Evolutionary conservation across 192 early-diverging fungal genomes (phyloP).

Genomic region (Entomortierella parvispora): DNA sequence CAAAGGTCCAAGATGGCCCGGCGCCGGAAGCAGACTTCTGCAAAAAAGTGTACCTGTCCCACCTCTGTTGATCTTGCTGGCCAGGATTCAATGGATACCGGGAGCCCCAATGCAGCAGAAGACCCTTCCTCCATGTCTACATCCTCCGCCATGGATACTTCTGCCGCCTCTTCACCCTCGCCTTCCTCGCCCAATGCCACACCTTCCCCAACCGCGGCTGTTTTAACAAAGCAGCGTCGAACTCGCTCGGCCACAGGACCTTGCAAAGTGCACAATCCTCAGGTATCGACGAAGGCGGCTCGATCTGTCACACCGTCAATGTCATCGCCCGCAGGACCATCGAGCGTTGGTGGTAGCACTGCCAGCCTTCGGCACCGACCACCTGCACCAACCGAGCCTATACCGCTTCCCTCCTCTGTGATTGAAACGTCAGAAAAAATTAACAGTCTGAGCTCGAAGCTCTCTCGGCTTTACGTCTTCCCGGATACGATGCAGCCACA

Average conservation of each 20-base stretch:
- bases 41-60: conserved; percentile 41
- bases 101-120: not conserved
- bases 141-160: not conserved
- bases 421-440: conserved; percentile 54
- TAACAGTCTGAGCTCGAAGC: conserved; percentile 48
- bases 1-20: conserved; percentile 40
- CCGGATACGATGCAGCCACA: conserved; percentile 25
- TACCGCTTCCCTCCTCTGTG: conserved; percentile 32
- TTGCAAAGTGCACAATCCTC: conserved; percentile 38
- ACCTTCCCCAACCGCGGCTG: not conserved
- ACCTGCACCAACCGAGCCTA: conserved; percentile 19
- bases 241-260: conserved; percentile 41
- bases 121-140: not conserved
- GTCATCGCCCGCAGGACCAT: not conserved
- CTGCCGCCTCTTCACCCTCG: not conserved
- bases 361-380: conserved; percentile 44
- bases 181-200: not conserved
- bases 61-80: conserved; percentile 35
- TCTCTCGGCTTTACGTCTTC: conserved; percentile 49
- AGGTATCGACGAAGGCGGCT: conserved; percentile 9
- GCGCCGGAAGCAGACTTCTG: conserved; percentile 30
- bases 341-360: conserved; percentile 9
- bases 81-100: conserved; percentile 22
- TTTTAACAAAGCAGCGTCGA: conserved; percentile 6
- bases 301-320: conserved; percentile 29